Evolutionary conservation across 2,329 filamentous ascomycete species (phyloP).

Genomic region (Myriosclerotinia duriaeana): DNA sequence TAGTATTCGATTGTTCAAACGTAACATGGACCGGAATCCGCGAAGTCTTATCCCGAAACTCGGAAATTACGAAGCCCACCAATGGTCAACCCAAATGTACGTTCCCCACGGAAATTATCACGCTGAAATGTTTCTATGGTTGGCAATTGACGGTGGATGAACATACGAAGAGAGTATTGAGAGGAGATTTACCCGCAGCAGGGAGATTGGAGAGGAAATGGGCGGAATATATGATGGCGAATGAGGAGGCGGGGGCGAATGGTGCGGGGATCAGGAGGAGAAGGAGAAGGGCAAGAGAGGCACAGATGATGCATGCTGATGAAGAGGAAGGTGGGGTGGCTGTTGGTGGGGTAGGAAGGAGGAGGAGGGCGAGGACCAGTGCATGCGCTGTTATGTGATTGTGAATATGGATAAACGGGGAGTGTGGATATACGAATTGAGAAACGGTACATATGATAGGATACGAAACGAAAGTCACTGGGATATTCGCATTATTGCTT

Average conservation of each 20-base stretch:
- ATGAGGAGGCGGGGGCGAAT: constrained; percentile 73
- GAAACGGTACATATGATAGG: constrained; percentile 14
- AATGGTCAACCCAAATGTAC: constrained; percentile 26
- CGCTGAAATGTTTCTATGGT: constrained; percentile 89
- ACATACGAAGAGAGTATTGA: constrained; percentile 81
- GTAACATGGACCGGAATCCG: constrained; percentile 91
- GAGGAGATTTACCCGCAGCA: constrained; percentile 73
- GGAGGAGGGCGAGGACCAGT: constrained; percentile 63
- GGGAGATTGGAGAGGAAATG: constrained; percentile 83
- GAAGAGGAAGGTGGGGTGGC: constrained; percentile 69
- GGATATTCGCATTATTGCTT: neutral
- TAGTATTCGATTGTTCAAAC: constrained; percentile 88
- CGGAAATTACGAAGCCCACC: constrained; percentile 61
- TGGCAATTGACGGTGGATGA: constrained; percentile 95
- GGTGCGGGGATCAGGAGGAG: constrained; percentile 68
- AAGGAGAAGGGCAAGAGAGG: constrained; percentile 75
- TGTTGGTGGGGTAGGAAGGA: constrained; percentile 46
- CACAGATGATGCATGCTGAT: constrained; percentile 74
- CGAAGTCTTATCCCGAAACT: constrained; percentile 82
- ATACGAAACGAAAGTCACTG: neutral
- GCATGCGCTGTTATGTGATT: constrained; percentile 65
- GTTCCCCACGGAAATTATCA: constrained; percentile 76
- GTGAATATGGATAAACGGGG: neutral
- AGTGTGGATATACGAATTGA: neutral
- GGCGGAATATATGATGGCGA: constrained; percentile 91